Evolutionary conservation across 305 asterid genomes (phyloP).

Genomic region (Salvia sclarea): DNA sequence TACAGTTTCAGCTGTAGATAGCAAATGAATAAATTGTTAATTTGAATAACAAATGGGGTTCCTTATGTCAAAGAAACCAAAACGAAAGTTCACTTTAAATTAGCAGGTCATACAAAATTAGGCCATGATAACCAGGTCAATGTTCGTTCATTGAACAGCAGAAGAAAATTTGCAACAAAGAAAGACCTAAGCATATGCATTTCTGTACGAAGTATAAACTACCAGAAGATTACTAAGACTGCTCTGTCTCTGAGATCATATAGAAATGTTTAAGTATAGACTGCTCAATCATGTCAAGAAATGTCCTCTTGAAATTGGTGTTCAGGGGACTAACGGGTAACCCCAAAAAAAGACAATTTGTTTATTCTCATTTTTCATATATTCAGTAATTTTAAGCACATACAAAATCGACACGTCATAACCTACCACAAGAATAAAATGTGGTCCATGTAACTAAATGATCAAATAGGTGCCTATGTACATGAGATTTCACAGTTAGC

Average conservation of each 20-base stretch:
- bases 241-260: constrained; percentile 7
- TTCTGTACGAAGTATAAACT: constrained; percentile 26
- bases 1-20: constrained; percentile 95
- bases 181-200: constrained; percentile 10
- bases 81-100: not conserved
- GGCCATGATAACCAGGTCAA: constrained; percentile 25
- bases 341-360: not conserved
- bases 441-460: not conserved
- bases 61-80: constrained; percentile 4
- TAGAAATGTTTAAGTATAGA: constrained; percentile 17
- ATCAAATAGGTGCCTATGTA: not conserved
- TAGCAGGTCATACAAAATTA: constrained; percentile 24
- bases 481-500: not conserved
- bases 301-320: not conserved
- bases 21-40: constrained; percentile 45
- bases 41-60: constrained; percentile 14
- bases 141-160: constrained; percentile 22
- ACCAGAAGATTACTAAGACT: constrained; percentile 7
- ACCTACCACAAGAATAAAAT: not conserved
- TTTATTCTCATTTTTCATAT: constrained; percentile 1
- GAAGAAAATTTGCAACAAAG: constrained; percentile 24
- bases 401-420: not conserved
- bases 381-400: not conserved
- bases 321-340: not conserved
- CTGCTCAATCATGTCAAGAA: constrained; percentile 19